A percentile compares a stretch with the other conserved stretches of the same genome.
Evolutionary conservation across 1,139 yeast species (phyloP).

Genomic region (Kluyveromyces marxianus): DNA sequence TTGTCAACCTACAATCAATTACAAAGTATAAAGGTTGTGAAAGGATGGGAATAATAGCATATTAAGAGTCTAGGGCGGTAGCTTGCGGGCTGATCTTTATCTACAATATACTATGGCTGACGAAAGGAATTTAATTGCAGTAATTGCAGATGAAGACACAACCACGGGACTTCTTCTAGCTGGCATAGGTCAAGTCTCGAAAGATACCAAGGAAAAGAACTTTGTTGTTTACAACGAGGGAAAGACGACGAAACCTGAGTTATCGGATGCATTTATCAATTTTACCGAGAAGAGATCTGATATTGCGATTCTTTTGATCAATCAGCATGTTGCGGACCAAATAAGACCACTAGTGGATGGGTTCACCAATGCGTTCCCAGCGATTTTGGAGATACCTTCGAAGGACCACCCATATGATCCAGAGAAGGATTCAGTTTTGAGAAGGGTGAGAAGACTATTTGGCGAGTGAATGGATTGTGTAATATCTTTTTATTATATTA

Average conservation of each 20-base stretch:
- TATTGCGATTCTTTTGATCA: conserved; percentile 84
- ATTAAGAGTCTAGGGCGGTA: no score
- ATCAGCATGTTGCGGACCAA: conserved; percentile 90
- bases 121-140: conserved; percentile 77
- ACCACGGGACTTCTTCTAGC: conserved; percentile 94
- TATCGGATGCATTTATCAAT: conserved; percentile 66
- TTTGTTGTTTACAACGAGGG: conserved; percentile 72
- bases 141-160: conserved; percentile 95
- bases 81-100: not conserved
- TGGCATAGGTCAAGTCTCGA: conserved; percentile 84
- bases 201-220: conserved; percentile 57
- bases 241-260: conserved; percentile 68
- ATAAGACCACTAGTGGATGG: conserved; percentile 78
- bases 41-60: no score
- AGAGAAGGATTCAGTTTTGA: conserved; percentile 90
- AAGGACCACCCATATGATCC: conserved; percentile 98
- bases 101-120: conserved; percentile 25
- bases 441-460: conserved; percentile 88
- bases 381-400: conserved; percentile 92
- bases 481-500: no score
- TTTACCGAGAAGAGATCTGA: conserved; percentile 77
- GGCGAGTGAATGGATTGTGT: conserved; percentile 52
- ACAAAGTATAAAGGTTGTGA: no score
- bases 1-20: no score
- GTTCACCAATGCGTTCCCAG: conserved; percentile 90